Base-by-base conservation (phyloP, 305 asterid species). In the Striga hermonthica region DNA sequence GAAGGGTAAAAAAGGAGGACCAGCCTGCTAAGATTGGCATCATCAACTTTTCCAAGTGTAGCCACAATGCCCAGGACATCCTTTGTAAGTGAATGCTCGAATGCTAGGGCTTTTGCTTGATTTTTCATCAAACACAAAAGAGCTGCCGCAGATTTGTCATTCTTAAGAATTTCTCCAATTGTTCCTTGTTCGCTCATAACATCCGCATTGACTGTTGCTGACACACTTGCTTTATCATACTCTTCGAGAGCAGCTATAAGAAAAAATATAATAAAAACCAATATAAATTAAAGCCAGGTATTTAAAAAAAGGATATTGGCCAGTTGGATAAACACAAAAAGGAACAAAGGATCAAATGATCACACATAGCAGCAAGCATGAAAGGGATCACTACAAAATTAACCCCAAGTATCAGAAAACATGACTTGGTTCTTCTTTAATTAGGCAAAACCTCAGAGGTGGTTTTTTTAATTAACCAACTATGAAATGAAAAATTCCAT, bases 11-110 rank as follows among this genome's bases (percentile, higher is more conserved):
- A 35, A 47, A 70, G 56, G 63, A 11, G 78, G 74, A 76, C 80
- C 64, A 73, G 86, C 97, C 96, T 76, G 84, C 89, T 86, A 69
- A 87, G 81, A 74, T 79, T 82, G 61, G 68, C 83, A 62, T 83
- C 92, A 11, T 82, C 88, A 36, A 84, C 79, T 62, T 75, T 83
- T 69, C 89, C 95, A 72, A 88, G 96, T 41, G 83, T 76, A 49
- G 95, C 95, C 67, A 88, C 92, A 72, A 86, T 31, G 39, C 97
- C 97, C 14, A 86, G 7, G 54, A 88, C 83, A 58, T 88, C 90
- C 75, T 79, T 83, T 47, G 80, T 66, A 57, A 77, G 75, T 34
- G 84, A 72, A 65, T 69, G 61, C 43, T 72, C 71, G 69, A 81
- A 68, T 14, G 76, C 76, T 60, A 65, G 67, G 40, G 75, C 49